A percentile compares a stretch with the other conserved stretches of the same genome.
Conservation (phyloP, 306 rosid genomes). For the Rosa rugosa region DNA sequence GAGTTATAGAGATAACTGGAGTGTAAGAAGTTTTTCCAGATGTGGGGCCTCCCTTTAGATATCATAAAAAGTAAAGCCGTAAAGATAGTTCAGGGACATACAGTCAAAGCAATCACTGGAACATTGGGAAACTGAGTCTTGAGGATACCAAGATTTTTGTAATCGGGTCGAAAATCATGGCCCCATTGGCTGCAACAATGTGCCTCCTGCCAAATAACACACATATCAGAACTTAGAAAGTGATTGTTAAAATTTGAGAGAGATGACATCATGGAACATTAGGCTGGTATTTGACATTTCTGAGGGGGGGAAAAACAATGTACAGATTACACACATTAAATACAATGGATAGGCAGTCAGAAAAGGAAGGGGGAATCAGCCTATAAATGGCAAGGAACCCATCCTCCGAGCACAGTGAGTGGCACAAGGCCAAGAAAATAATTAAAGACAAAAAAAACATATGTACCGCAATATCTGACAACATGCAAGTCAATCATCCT, state of each 20-base stretch:
- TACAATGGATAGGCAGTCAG: not conserved
- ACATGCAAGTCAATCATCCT: not conserved
- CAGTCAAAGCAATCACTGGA: slow-evolving; percentile 89
- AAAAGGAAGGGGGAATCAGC: not conserved
- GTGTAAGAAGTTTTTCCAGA: not conserved
- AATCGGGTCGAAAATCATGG: slow-evolving; percentile 97
- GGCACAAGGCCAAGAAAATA: not conserved
- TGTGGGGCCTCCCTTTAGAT: not conserved
- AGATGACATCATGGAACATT: not conserved
- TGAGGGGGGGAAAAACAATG: not conserved
- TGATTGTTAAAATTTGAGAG: not conserved
- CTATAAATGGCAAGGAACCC: not conserved
- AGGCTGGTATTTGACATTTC: not conserved
- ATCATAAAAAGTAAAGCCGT: not conserved
- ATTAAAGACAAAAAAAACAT: not conserved
- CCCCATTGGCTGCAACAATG: slow-evolving; percentile 99
- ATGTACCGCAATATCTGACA: not conserved
- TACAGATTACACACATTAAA: not conserved
- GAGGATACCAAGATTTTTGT: slow-evolving; percentile 91
- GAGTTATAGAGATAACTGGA: not conserved
- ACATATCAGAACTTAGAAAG: slow-evolving; percentile 6
- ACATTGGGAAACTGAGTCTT: slow-evolving; percentile 91
- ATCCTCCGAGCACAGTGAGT: not conserved
- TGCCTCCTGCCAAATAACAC: slow-evolving; percentile 73
- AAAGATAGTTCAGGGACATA: slow-evolving; percentile 34